Percentiles rank a stretch among this genome's conserved stretches.
Conservation (phyloP, 768 basidiomycete genomes). For the Russula foetens region DNA sequence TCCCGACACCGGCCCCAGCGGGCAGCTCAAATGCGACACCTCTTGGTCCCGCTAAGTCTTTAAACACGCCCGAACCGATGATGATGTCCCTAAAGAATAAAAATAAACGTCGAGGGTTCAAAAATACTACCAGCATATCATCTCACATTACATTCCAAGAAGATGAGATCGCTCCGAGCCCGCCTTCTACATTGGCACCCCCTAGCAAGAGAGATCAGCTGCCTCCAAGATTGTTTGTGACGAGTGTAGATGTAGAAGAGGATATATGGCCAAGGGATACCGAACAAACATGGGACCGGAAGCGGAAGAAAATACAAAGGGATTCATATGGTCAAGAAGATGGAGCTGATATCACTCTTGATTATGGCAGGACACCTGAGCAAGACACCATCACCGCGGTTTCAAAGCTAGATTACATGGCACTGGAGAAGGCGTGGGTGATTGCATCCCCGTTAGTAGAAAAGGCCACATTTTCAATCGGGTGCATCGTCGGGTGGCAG, state of each 20-base stretch:
- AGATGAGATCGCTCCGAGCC: slow-evolving; percentile 13
- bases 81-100: slow-evolving; percentile 59
- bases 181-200: slow-evolving; percentile 39
- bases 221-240: slow-evolving; percentile 60
- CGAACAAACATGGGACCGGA: slow-evolving; percentile 17
- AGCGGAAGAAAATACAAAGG: slow-evolving; percentile 32
- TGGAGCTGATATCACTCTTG: slow-evolving; percentile 24
- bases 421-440: slow-evolving; percentile 26
- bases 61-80: slow-evolving; percentile 22
- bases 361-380: slow-evolving; percentile 27
- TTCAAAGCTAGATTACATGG: slow-evolving; percentile 13
- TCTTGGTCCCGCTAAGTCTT: slow-evolving; percentile 27
- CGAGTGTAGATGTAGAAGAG: slow-evolving; percentile 62
- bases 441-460: slow-evolving; percentile 20
- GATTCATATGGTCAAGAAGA: slow-evolving; percentile 13
- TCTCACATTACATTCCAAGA: slow-evolving; percentile 48
- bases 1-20: slow-evolving; percentile 17
- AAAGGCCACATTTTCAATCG: slow-evolving; percentile 16
- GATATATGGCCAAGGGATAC: slow-evolving; percentile 29
- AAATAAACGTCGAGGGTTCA: slow-evolving; percentile 68
- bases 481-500: slow-evolving; percentile 29
- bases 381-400: slow-evolving; percentile 4
- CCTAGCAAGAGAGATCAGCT: slow-evolving; percentile 56
- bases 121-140: slow-evolving; percentile 38
- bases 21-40: slow-evolving; percentile 41